Evolutionary conservation across 768 basidiomycete species (phyloP), one percentile per base, ranked within the genome.

Genomic region (Psilocybe subaeruginosa): DNA sequence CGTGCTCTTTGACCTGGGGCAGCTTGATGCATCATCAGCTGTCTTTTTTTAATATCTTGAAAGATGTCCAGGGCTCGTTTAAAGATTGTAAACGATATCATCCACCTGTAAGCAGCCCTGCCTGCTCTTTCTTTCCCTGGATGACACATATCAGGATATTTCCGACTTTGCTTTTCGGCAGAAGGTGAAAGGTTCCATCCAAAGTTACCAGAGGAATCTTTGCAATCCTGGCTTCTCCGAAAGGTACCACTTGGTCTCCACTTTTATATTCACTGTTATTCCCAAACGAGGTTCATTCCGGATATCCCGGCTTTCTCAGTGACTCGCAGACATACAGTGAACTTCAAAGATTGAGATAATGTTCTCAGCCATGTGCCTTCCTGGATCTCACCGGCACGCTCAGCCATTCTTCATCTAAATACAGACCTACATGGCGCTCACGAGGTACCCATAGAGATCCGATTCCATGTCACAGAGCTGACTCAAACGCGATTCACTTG

Each of bases 161-260:
- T 8, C 47, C 30, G 29, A 27, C 23, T 51, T 7, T 14, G 5
- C 30, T 30, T 31, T 51, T 51, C 50, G 16, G 50, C 23, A 31
- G 30, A 33, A 51, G 30, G 9, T 31, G 29, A 30, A 14, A 30
- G n/a, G 41, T 43, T 43, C 14, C 41, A 4, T 37, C 16, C 29
- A 53, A 35, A 53, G 14, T 37, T 53, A 23, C 33, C 27, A 37
- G n/a, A 17, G 30, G 33, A 53, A 53, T 53, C 51, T 53, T 53
- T 53, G 51, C 30, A 53, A 53, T 53, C 51, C 51, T 53, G 51
- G 51, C 33, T 53, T 51, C 29, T 53, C 51, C 51, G 51, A 33
- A 53, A 53, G 16, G 16, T 5, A 43, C 8, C 41, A 11, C n/a
- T 43, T 43, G 14, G 30, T 31, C 30, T 51, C 27, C 29, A 8